A percentile compares a stretch with the other conserved stretches of the same genome.
These are phyloP conservation scores for Taphrina flavorubra DNA, from an alignment of 1,139 yeast species.

Conservation along the genomic window DNA sequence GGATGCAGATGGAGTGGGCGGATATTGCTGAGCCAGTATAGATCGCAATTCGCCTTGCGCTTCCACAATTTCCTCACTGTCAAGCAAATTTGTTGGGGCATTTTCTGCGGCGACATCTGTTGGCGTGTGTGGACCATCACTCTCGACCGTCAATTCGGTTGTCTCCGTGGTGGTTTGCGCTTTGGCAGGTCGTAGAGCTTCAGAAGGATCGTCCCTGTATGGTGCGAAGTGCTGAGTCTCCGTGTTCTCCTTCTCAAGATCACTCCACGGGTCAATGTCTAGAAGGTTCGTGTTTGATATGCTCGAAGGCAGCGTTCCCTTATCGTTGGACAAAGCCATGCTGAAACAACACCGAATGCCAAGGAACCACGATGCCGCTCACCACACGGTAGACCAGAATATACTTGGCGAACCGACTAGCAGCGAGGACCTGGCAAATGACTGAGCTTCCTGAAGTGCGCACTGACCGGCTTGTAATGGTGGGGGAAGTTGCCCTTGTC, in stretches of 20 bases:
- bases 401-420: too few species aligned
- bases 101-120: constrained; percentile 14
- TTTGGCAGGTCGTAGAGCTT: not conserved
- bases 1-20: constrained; percentile 28
- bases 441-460: not conserved
- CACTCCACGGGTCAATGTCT: constrained; percentile 11
- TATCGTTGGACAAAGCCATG: not conserved
- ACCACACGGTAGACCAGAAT: not conserved
- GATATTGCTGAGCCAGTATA: constrained; percentile 34
- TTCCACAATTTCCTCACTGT: constrained; percentile 7
- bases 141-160: constrained; percentile 24
- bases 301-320: not conserved
- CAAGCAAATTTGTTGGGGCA: constrained; percentile 14
- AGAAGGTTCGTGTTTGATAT: not conserved
- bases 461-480: not conserved
- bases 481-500: not conserved
- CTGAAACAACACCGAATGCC: not conserved
- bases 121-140: constrained; percentile 35
- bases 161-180: constrained; percentile 29
- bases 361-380: not conserved
- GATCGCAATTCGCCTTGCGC: constrained; percentile 30
- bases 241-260: not conserved
- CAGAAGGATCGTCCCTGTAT: constrained; percentile 8
- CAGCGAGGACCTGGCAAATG: too few species aligned
- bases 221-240: constrained; percentile 10